Base-by-base conservation (phyloP, 139 green algal genomes). In the Chlorella sp. region DNA sequence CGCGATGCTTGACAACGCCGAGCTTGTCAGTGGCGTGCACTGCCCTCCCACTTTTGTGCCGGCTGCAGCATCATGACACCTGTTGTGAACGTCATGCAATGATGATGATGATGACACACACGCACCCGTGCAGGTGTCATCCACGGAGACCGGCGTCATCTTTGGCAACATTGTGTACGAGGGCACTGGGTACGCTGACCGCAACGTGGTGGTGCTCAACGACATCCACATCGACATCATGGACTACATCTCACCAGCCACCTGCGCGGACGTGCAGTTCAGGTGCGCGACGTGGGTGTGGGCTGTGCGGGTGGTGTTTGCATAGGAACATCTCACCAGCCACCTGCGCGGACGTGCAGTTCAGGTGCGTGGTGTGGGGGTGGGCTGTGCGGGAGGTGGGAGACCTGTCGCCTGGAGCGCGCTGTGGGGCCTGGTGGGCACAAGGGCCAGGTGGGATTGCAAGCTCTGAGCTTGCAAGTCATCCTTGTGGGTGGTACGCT, bases 211-310 rank as follows among this genome's bases (percentile, higher is more conserved):
- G 30, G 95, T 99, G 68, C 88, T 99, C 5, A 94, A 93, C 69
- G 95, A 99, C 87, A 95, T 99, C 76, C 95, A 99, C 89, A 97
- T 99, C 73, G 95, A 99, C 86, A 98, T 99, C 85, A 98, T 99
- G 92, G 95, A 99, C 87, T 99, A 99, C 91, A 99, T 99, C 84
- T 82, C 72, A 30, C 94, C 95, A 1, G 95, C 95, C 1, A 76
- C 68, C 36, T 97, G 90, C 79, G 77, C 87, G 2, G 95, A 99
- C 75, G 88, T 94, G 20, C 90, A 95, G 79, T 97, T 97, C 80
- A 62, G 66, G 66, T 71, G 35, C 30, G 35, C 22, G 29, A 31
- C 33, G n/a, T n/a, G n/a, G n/a, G n/a, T n/a, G n/a, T n/a, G n/a
- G n/a, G n/a, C n/a, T n/a, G n/a, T n/a, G n/a, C n/a, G n/a, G n/a